Evolutionary conservation across 192 early-diverging fungal species (phyloP), one percentile per base, ranked within the genome.

Genomic region (Ambispora gerdemannii): DNA sequence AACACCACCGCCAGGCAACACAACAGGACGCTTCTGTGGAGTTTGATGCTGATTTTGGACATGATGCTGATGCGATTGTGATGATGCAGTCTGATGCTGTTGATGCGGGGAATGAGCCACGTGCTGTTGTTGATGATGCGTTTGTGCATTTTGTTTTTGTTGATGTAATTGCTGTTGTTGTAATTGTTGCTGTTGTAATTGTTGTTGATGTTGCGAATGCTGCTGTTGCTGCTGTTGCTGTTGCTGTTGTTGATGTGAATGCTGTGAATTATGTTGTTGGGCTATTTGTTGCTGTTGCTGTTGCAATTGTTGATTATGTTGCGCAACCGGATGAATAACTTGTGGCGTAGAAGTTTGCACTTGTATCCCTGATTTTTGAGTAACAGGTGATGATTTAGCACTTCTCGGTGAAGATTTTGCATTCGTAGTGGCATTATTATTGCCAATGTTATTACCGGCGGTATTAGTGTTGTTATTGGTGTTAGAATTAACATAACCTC

Each of bases 191-290:
- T 63, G 61, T 63, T 36, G 35, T 20, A 47, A 25, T 68, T 51
- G 63, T 55, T 67, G 70, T 31, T 65, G 70, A 2, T 62, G 60
- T 15, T 32, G 59, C 22, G 67, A 59, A 4, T 13, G 24, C 20
- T 72, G 66, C n/a, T 74, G 72, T 27, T 67, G 72, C 24, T 73
- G 72, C 22, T 66, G 63, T 30, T 66, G 63, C 17, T 65, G 47
- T 15, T 73, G 72, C 6, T 59, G 64, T 30, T 72, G 71, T 52
- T 53, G 66, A 15, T 67, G 66, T 3, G 22, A 24, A n/a, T n/a
- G n/a, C n/a, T n/a, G n/a, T 1, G n/a, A n/a, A n/a, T n/a, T n/a
- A n/a, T 70, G 67, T 20, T 74, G 63, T 19, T 60, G 63, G 3
- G 65, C 63, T 19, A 62, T 55, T 6, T n/a, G 34, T 13, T 71